phyloP scores from a whole-genome alignment of 768 basidiomycete species.

The Lactifluus hygrophoroides region DNA sequence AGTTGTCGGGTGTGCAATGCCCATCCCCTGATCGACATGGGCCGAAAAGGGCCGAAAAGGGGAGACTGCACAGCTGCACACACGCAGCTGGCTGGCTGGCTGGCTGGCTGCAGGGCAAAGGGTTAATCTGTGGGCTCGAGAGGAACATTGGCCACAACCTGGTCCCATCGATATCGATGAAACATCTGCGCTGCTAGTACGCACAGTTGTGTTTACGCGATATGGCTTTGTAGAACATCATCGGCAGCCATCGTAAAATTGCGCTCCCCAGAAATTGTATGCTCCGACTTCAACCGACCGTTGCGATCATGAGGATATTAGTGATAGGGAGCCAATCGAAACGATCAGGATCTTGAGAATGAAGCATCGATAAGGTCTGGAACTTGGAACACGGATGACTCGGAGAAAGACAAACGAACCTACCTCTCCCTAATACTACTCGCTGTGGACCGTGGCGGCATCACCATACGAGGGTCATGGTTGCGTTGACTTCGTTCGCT shows the following conservation, averaged over 20 bases:
- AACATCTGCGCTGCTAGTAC: background rate
- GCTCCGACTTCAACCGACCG: too few relatives aligned
- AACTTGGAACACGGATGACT: too few relatives aligned
- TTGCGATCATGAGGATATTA: too few relatives aligned
- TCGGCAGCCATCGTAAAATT: background rate
- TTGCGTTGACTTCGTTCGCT: too few relatives aligned
- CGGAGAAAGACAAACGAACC: too few relatives aligned
- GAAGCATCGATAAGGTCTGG: background rate
- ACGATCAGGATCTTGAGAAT: background rate
- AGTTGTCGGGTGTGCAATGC: background rate
- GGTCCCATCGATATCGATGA: too few relatives aligned
- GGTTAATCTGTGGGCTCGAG: too few relatives aligned
- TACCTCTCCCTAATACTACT: too few relatives aligned
- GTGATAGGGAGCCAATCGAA: background rate
- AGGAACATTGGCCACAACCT: too few relatives aligned
- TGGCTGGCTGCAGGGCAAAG: background rate
- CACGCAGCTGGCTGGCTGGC: background rate
- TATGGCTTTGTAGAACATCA: background rate
- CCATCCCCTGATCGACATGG: background rate
- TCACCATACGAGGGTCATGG: too few relatives aligned
- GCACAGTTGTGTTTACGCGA: background rate
- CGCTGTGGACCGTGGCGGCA: too few relatives aligned
- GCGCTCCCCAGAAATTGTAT: background rate
- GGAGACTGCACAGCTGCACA: background rate
- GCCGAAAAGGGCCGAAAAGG: background rate